These are phyloP conservation scores for Sporothrix protearum DNA, from an alignment of 2,329 filamentous ascomycete species.

Conservation along the genomic window DNA sequence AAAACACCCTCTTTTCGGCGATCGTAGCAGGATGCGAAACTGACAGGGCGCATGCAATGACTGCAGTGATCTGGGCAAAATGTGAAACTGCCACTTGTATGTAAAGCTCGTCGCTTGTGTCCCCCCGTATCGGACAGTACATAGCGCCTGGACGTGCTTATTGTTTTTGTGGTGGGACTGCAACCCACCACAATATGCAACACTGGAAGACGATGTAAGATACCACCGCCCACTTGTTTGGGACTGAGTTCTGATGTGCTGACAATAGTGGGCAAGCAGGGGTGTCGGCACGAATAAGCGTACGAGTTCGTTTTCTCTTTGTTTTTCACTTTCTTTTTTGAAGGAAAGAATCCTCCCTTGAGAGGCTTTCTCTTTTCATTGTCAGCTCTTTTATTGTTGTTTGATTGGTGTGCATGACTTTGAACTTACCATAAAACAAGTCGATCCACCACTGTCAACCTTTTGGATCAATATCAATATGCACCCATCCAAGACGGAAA, in stretches of 20 bases:
- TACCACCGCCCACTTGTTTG: conserved; percentile 8
- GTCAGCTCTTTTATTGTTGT: neutral
- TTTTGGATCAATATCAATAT: neutral
- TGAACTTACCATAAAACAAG: conserved; percentile 9
- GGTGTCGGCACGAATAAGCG: neutral
- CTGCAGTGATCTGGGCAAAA: conserved; percentile 29
- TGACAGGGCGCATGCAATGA: conserved; percentile 29
- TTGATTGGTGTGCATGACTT: neutral
- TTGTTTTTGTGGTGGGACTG: neutral
- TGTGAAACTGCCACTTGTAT: conserved; percentile 35
- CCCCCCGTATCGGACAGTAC: conserved; percentile 17
- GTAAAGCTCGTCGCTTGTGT: conserved; percentile 24
- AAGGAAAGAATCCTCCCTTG: neutral
- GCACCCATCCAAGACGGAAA: neutral
- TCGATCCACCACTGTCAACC: neutral
- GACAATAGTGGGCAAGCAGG: neutral
- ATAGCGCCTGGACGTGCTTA: neutral
- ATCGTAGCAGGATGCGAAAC: conserved; percentile 36
- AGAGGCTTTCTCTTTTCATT: neutral
- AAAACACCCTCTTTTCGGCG: conserved; percentile 25
- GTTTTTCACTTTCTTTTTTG: neutral
- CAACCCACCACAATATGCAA: neutral
- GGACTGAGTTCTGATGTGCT: conserved; percentile 15
- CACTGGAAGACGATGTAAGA: neutral
- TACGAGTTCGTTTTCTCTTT: neutral